Percentiles rank a stretch among this genome's conserved stretches.
phyloP scores from a whole-genome alignment of 345 rosid species.

The Leavenworthia alabamica region DNA sequence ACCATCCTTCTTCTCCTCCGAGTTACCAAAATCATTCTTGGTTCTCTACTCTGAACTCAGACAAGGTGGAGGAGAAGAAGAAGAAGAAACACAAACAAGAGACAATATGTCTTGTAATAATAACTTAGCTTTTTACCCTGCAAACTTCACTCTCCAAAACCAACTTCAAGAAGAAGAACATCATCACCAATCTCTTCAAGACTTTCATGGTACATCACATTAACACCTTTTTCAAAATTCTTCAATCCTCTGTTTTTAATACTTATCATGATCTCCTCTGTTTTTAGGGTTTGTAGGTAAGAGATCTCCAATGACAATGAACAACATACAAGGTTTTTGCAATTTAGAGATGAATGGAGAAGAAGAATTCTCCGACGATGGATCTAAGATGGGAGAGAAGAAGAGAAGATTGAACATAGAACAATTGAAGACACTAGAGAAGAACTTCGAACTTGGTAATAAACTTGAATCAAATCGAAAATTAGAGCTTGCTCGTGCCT shows the following conservation, averaged over 20 bases:
- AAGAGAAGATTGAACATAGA: conserved; percentile 86
- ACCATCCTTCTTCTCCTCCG: background rate
- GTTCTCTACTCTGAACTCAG: background rate
- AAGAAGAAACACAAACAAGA: background rate
- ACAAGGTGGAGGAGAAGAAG: background rate
- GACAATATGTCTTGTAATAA: conserved; percentile 60
- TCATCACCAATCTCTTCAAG: conserved; percentile 50
- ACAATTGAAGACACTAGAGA: conserved; percentile 81
- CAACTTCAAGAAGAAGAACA: conserved; percentile 60
- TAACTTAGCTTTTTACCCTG: conserved; percentile 77
- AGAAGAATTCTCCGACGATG: conserved; percentile 81
- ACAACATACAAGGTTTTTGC: conserved; percentile 43
- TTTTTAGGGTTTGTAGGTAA: conserved; percentile 50
- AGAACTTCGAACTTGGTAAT: conserved; percentile 85
- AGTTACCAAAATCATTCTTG: background rate
- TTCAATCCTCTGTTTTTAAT: background rate
- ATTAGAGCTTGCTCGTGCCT: conserved; percentile 84
- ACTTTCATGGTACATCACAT: conserved; percentile 54
- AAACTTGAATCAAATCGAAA: conserved; percentile 96
- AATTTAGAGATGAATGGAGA: conserved; percentile 51
- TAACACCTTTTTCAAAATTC: background rate
- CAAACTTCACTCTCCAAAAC: conserved; percentile 74
- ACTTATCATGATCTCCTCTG: background rate
- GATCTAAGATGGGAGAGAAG: conserved; percentile 88
- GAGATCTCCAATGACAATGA: conserved; percentile 47